These are phyloP conservation scores for Toxicodendron radicans DNA, from an alignment of 345 rosid species.

Conservation along the genomic window DNA sequence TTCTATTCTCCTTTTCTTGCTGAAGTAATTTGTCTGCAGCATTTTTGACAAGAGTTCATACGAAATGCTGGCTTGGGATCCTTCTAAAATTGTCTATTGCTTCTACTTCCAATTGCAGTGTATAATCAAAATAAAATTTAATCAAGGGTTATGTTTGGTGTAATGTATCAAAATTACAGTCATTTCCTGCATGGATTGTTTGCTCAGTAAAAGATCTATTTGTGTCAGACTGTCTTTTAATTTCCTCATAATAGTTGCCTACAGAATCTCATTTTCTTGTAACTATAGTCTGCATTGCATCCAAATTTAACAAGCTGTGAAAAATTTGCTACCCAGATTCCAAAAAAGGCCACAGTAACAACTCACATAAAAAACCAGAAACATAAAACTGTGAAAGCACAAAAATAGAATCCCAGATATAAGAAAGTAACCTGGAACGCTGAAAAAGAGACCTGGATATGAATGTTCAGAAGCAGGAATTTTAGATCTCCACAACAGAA, in stretches of 20 bases:
- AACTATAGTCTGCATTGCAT: neutral
- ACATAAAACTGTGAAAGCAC: neutral
- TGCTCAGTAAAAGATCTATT: neutral
- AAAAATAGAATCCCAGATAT: neutral
- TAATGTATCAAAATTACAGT: neutral
- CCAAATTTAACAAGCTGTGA: too few species aligned
- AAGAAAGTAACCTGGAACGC: neutral
- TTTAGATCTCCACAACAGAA: neutral
- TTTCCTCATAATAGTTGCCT: neutral
- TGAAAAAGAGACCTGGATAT: neutral
- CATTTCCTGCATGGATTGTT: neutral
- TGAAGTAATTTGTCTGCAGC: neutral
- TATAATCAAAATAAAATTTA: neutral
- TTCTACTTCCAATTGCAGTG: neutral
- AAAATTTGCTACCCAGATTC: too few species aligned
- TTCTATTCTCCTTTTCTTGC: neutral
- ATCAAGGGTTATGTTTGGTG: neutral
- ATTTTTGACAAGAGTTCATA: neutral
- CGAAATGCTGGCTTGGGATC: constrained; percentile 4
- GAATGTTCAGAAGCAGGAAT: neutral
- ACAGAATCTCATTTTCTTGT: neutral
- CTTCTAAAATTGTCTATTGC: neutral
- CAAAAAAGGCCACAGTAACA: neutral
- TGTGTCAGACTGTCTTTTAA: neutral
- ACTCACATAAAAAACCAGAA: neutral